Evolutionary conservation across 371 early-diverging fungal genomes (phyloP).

Genomic region (Zopfochytrium polystomum): DNA sequence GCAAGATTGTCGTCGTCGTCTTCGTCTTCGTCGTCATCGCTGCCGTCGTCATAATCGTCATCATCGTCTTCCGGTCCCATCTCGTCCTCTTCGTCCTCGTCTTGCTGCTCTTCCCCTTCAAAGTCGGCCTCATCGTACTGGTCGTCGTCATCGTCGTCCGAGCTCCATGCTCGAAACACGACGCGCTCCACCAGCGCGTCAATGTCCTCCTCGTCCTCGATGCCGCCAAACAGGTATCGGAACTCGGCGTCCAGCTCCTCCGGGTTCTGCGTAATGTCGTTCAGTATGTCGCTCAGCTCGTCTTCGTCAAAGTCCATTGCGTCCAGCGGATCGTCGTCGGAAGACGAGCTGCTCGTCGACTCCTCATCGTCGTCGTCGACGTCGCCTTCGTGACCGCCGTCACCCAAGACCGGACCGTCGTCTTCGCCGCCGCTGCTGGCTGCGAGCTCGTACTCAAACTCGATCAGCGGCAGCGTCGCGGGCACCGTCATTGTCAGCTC

Average conservation of each 20-base stretch:
- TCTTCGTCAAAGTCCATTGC: too few relatives aligned
- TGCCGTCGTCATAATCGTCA: slow-evolving; percentile 4
- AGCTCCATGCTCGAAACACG: slow-evolving; percentile 26
- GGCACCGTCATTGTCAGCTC: too few relatives aligned
- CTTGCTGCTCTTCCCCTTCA: slow-evolving; percentile 16
- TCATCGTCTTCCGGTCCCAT: slow-evolving; percentile 12
- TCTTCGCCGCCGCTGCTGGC: too few relatives aligned
- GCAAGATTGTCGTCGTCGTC: slow-evolving; percentile 13
- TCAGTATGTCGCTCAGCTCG: too few relatives aligned
- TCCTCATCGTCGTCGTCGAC: too few relatives aligned
- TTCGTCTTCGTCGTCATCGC: slow-evolving; percentile 14
- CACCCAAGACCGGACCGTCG: too few relatives aligned
- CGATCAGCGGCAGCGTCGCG: too few relatives aligned
- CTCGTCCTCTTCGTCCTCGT: slow-evolving; percentile 7
- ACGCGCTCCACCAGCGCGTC: slow-evolving; percentile 18
- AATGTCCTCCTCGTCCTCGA: slow-evolving; percentile 17
- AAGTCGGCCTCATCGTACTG: slow-evolving; percentile 27
- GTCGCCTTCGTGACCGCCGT: too few relatives aligned
- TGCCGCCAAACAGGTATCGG: slow-evolving; percentile 10
- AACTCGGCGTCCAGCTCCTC: slow-evolving; percentile 14
- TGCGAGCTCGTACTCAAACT: too few relatives aligned
- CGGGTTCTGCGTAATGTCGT: too few relatives aligned
- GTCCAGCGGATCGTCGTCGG: too few relatives aligned
- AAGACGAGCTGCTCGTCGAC: too few relatives aligned
- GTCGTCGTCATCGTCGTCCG: slow-evolving; percentile 31